Conservation (phyloP, 768 basidiomycete species). For the Fibroporia radiculosa region DNA sequence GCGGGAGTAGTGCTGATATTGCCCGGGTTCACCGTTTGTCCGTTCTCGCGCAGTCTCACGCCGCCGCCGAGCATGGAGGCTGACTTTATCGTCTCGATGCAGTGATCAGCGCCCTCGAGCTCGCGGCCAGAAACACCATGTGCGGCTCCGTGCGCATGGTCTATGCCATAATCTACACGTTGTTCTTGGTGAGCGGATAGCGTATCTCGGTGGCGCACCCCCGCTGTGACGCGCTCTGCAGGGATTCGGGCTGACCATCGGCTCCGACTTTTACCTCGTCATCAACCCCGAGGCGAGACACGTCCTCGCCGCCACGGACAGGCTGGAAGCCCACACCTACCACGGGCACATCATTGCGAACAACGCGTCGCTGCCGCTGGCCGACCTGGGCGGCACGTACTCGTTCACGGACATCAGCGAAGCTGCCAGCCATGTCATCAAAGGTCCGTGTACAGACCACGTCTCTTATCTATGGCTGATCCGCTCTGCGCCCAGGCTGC, state of each 20-base stretch:
- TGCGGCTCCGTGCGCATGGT: conserved; percentile 80
- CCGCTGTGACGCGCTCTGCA: conserved; percentile 18
- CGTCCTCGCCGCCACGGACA: conserved; percentile 24
- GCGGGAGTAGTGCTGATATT: conserved; percentile 88
- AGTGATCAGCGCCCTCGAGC: conserved; percentile 75
- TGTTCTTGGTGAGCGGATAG: conserved; percentile 61
- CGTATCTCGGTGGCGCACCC: neutral
- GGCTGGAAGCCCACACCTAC: conserved; percentile 21
- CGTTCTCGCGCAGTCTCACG: conserved; percentile 27
- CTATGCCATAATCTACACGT: conserved; percentile 79
- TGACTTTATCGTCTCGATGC: neutral
- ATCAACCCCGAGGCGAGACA: conserved; percentile 51
- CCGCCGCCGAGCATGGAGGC: too few relatives aligned
- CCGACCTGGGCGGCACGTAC: conserved; percentile 20
- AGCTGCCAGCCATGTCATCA: conserved; percentile 18
- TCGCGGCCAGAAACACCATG: conserved; percentile 74
- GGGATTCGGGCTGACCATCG: conserved; percentile 82
- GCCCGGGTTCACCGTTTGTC: conserved; percentile 78
- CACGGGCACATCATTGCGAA: conserved; percentile 44
- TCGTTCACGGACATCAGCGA: conserved; percentile 23
- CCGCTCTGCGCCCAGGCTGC: conserved; percentile 43
- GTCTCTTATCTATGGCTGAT: neutral
- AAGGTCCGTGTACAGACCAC: conserved; percentile 14
- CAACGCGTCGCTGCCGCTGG: conserved; percentile 16
- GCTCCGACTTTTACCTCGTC: conserved; percentile 73